phyloP scores from a whole-genome alignment of 1,284 basidiomycete genomes.

The Sanguinoderma infundibulare region DNA sequence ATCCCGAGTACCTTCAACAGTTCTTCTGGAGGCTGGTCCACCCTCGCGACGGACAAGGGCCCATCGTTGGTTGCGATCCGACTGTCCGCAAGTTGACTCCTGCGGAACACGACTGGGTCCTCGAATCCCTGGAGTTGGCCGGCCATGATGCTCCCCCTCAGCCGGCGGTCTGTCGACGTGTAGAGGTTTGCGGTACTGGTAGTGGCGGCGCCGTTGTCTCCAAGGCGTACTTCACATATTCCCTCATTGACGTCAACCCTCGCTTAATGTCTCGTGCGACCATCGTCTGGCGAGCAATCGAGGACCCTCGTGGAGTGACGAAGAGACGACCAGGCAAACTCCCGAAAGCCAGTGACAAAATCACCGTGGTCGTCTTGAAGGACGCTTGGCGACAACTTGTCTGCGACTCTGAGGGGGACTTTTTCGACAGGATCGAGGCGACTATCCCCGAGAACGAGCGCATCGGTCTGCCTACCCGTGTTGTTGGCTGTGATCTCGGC shows the following conservation, averaged over 20 bases:
- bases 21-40: constrained; percentile 4
- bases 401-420: neutral
- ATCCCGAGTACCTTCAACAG: neutral
- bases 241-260: constrained; percentile 9
- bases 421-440: constrained; percentile 11
- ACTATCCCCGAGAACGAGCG: neutral
- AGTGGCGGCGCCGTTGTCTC: neutral
- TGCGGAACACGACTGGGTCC: neutral
- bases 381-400: constrained; percentile 18
- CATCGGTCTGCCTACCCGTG: constrained; percentile 2
- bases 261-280: constrained; percentile 19
- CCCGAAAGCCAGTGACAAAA: neutral
- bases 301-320: neutral
- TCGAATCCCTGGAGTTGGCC: neutral
- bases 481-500: constrained; percentile 12
- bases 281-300: constrained; percentile 12
- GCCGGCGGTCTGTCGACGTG: neutral
- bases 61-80: neutral
- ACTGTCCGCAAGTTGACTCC: neutral
- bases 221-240: constrained; percentile 7
- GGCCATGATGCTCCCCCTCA: neutral
- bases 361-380: constrained; percentile 3
- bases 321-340: neutral
- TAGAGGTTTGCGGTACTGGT: neutral
- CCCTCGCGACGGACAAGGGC: neutral